Conservation (phyloP, 2,329 filamentous ascomycete species). For the Exophiala lecanii-corni region DNA sequence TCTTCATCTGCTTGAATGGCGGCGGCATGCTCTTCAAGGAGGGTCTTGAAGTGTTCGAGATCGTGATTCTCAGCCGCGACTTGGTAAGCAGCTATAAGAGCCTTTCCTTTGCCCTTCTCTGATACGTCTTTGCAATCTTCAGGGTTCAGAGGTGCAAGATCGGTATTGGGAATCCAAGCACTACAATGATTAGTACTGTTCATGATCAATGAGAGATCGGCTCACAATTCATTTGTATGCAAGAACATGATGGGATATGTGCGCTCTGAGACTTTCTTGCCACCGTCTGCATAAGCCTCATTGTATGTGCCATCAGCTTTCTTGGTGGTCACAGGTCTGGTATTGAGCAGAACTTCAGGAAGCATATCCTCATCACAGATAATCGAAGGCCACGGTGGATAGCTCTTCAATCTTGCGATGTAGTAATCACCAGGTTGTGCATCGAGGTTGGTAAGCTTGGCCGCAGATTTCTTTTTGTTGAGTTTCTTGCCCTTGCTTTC, state of each 20-base stretch:
- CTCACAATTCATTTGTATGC: constrained; percentile 94
- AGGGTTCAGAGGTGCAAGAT: constrained; percentile 71
- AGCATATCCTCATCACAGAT: constrained; percentile 94
- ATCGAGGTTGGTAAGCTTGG: constrained; percentile 66
- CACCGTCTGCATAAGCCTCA: constrained; percentile 80
- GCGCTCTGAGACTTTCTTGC: constrained; percentile 77
- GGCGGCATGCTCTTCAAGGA: constrained; percentile 59
- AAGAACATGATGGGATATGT: constrained; percentile 96
- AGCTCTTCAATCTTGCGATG: constrained; percentile 90
- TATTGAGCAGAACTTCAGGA: constrained; percentile 68
- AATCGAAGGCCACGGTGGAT: constrained; percentile 89
- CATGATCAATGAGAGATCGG: constrained; percentile 27
- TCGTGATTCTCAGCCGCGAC: constrained; percentile 75
- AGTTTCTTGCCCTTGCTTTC: constrained; percentile 73
- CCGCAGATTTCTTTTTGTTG: constrained; percentile 78
- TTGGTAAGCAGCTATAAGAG: constrained; percentile 70
- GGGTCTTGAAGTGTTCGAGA: constrained; percentile 75
- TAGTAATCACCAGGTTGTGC: constrained; percentile 89
- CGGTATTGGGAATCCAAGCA: constrained; percentile 84
- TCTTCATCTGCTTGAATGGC: constrained; percentile 54
- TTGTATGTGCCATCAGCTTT: constrained; percentile 80
- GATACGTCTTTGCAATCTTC: constrained; percentile 65
- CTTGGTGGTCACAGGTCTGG: constrained; percentile 77
- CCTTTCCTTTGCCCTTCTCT: constrained; percentile 72
- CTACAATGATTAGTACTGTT: constrained; percentile 45